A percentile compares a stretch with the other conserved stretches of the same genome.
phyloP scores from a whole-genome alignment of 73 alveolate genomes.

The Urostyla sp. region DNA sequence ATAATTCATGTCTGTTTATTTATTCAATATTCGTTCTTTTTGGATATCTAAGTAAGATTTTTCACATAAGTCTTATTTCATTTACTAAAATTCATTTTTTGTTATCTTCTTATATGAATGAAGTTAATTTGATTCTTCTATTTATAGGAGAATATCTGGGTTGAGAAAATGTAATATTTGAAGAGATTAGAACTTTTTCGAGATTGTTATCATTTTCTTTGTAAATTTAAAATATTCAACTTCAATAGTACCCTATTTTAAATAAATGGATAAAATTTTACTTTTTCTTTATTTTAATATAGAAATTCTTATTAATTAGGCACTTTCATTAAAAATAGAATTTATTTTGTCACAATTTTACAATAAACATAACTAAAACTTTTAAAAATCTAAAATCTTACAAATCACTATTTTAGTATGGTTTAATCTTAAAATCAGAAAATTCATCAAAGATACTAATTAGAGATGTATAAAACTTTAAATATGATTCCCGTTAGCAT shows the following conservation, averaged over 20 bases:
- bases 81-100: no score
- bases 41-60: no score
- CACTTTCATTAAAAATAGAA: constrained; percentile 23
- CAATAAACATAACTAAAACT: constrained; percentile 13
- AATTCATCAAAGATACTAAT: constrained; percentile 12
- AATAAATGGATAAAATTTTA: background rate
- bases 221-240: constrained; percentile 31
- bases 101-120: no score
- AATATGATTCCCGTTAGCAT: background rate
- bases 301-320: constrained; percentile 33
- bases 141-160: background rate
- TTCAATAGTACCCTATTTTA: background rate
- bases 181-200: background rate
- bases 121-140: background rate
- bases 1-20: no score
- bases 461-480: constrained; percentile 13
- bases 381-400: background rate
- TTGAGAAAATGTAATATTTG: constrained; percentile 10
- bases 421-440: constrained; percentile 23
- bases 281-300: background rate
- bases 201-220: constrained; percentile 38
- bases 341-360: constrained; percentile 41
- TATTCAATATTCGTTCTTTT: no score
- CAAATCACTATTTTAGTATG: constrained; percentile 11
- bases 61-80: no score